Conservation (phyloP, 345 rosid species). For the Aurinia saxatilis region DNA sequence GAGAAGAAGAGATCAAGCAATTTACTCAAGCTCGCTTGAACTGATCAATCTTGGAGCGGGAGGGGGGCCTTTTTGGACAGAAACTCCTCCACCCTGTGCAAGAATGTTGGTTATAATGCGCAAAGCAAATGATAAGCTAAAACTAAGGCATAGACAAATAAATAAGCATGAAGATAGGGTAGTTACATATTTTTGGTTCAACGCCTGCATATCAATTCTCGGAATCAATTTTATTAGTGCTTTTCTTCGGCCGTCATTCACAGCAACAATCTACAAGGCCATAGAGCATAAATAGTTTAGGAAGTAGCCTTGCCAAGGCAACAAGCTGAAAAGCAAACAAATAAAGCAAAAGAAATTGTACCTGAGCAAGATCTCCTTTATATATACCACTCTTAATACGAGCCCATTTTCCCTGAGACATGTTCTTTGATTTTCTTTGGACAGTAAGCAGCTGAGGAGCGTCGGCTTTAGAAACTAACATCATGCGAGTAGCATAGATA, state of each 20-base stretch:
- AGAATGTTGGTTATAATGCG: conserved; percentile 3
- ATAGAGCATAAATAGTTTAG: conserved; percentile 24
- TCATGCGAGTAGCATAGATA: conserved; percentile 58
- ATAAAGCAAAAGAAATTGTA: conserved; percentile 11
- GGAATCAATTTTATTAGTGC: conserved; percentile 88
- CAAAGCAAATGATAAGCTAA: conserved; percentile 1
- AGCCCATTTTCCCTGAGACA: conserved; percentile 74
- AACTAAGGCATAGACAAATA: not conserved
- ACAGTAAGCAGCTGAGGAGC: conserved; percentile 54
- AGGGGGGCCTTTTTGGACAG: conserved; percentile 39
- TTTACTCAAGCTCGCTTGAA: conserved; percentile 89
- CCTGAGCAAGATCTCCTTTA: conserved; percentile 95
- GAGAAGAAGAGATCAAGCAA: conserved; percentile 9
- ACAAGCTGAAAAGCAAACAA: not conserved
- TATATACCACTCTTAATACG: conserved; percentile 84
- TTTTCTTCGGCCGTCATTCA: conserved; percentile 48
- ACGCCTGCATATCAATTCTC: conserved; percentile 71
- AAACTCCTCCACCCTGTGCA: conserved; percentile 71
- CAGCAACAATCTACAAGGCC: conserved; percentile 61
- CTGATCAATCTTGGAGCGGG: conserved; percentile 85
- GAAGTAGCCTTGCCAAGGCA: conserved; percentile 5
- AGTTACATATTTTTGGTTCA: conserved; percentile 74
- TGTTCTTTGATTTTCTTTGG: conserved; percentile 39
- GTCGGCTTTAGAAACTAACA: conserved; percentile 55
- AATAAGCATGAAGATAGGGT: not conserved